Conservation (phyloP, 495 filamentous ascomycete genomes). For the Chaetomium cochliodes region DNA sequence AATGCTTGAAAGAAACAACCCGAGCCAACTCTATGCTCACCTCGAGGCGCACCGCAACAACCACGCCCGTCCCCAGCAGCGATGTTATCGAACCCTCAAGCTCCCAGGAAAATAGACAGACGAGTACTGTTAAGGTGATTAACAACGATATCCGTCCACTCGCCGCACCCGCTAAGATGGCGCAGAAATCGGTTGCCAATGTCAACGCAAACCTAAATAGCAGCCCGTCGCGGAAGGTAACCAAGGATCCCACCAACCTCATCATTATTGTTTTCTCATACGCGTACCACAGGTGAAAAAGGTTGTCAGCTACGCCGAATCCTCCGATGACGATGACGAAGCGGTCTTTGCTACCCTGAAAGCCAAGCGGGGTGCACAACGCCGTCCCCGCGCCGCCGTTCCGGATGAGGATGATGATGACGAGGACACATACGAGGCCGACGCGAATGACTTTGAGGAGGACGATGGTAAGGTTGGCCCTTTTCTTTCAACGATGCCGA, state of each 20-base stretch:
- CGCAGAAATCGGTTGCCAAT: constrained; percentile 34
- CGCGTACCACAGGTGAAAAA: constrained; percentile 48
- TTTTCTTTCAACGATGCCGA: constrained; percentile 8
- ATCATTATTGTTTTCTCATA: constrained; percentile 1
- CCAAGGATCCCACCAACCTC: not conserved
- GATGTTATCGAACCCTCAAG: constrained; percentile 60
- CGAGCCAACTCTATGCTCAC: constrained; percentile 44
- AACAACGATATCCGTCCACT: constrained; percentile 41
- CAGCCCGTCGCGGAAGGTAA: constrained; percentile 63
- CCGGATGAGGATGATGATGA: constrained; percentile 61
- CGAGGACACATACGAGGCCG: constrained; percentile 62
- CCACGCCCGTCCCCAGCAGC: constrained; percentile 81
- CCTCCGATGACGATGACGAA: constrained; percentile 60
- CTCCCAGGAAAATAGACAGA: constrained; percentile 54
- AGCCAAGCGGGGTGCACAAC: constrained; percentile 33
- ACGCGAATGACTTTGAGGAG: constrained; percentile 56
- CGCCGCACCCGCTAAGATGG: constrained; percentile 39
- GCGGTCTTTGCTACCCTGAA: constrained; percentile 53
- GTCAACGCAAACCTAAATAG: constrained; percentile 38
- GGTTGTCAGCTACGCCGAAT: constrained; percentile 64
- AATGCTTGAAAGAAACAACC: constrained; percentile 47
- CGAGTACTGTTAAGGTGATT: constrained; percentile 46
- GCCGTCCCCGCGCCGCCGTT: constrained; percentile 37
- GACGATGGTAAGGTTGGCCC: constrained; percentile 48
- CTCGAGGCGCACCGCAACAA: constrained; percentile 43